phyloP scores from a whole-genome alignment of 2,329 filamentous ascomycete species.

The Colletotrichum lentis region DNA sequence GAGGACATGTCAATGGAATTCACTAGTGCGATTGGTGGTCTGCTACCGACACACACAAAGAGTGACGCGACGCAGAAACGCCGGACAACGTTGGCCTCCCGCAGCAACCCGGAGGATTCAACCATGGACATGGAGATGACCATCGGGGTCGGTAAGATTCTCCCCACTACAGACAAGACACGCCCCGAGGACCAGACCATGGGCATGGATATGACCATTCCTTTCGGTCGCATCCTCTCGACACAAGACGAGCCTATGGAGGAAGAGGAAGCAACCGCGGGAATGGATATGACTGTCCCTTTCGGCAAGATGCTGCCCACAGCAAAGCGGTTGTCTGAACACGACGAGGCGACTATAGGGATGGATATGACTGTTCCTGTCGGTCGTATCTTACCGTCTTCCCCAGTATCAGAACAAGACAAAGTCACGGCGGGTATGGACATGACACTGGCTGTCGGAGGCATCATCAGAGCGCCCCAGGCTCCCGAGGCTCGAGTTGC shows the following conservation, averaged over 20 bases:
- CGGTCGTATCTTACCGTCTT: slow-evolving; percentile 60
- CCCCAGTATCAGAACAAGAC: slow-evolving; percentile 44
- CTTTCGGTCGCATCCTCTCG: slow-evolving; percentile 61
- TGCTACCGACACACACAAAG: slow-evolving; percentile 51
- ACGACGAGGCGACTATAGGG: slow-evolving; percentile 46
- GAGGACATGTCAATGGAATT: slow-evolving; percentile 84
- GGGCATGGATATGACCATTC: slow-evolving; percentile 74
- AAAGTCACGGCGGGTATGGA: slow-evolving; percentile 69
- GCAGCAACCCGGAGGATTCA: slow-evolving; percentile 45
- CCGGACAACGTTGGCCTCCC: slow-evolving; percentile 42
- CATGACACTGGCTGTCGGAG: slow-evolving; percentile 70
- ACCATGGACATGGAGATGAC: slow-evolving; percentile 68
- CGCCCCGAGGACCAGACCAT: slow-evolving; percentile 54
- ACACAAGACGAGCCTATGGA: slow-evolving; percentile 55
- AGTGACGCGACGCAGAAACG: slow-evolving; percentile 29
- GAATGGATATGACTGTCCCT: slow-evolving; percentile 67
- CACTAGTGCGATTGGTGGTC: slow-evolving; percentile 69
- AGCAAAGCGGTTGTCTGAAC: slow-evolving; percentile 34
- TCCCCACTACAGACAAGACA: slow-evolving; percentile 45
- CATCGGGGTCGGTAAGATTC: slow-evolving; percentile 63
- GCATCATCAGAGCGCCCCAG: slow-evolving; percentile 60
- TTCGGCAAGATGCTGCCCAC: slow-evolving; percentile 53
- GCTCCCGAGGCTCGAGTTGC: slow-evolving; percentile 53
- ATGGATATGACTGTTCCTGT: slow-evolving; percentile 71
- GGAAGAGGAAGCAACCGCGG: slow-evolving; percentile 58